phyloP scores from a whole-genome alignment of 2,329 filamentous ascomycete species.

The Aspergillus calidoustus region DNA sequence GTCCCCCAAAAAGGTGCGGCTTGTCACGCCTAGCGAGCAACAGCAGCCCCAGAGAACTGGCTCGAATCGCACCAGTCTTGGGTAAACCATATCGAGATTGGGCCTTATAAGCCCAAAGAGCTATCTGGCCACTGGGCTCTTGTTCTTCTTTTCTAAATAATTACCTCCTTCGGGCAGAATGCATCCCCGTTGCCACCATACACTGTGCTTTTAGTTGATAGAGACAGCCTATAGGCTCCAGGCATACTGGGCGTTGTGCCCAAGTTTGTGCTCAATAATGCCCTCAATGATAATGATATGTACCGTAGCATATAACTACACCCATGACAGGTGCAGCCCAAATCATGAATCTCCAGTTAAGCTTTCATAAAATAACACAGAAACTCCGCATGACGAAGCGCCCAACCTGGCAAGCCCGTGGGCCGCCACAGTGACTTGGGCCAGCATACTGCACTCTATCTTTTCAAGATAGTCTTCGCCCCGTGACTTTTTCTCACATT shows the following conservation, averaged over 20 bases:
- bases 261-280: neutral
- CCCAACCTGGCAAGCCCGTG: no score
- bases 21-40: conserved; percentile 51
- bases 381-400: no score
- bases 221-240: neutral
- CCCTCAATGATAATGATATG: conserved; percentile 5
- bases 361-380: neutral
- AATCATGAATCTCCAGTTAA: neutral
- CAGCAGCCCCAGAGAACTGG: conserved; percentile 30
- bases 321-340: neutral
- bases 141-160: neutral
- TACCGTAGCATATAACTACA: conserved; percentile 12
- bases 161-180: neutral
- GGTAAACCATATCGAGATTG: conserved; percentile 5
- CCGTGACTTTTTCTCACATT: no score
- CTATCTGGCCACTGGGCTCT: neutral
- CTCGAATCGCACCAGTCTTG: conserved; percentile 28
- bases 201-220: neutral
- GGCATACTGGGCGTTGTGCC: neutral
- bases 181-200: neutral
- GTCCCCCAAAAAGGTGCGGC: conserved; percentile 50
- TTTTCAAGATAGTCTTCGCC: no score
- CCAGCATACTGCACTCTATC: no score
- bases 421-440: no score
- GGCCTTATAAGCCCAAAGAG: neutral